Evolutionary conservation across 345 rosid species (phyloP), one percentile per base, ranked within the genome.

Genomic region (Lepidium aucheri): DNA sequence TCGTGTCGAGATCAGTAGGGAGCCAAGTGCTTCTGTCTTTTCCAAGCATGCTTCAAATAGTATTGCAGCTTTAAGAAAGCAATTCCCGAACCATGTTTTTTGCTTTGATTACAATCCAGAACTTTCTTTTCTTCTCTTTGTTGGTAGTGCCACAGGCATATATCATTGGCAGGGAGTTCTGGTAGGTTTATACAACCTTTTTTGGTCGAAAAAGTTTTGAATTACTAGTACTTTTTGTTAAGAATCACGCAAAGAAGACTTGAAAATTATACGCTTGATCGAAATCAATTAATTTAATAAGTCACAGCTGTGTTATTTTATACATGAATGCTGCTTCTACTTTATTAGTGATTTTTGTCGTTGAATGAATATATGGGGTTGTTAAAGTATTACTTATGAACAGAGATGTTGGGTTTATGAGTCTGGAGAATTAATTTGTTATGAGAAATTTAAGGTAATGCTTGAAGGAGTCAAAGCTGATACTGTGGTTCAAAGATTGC

Each of bases 381-480:
- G 54, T 14, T 53, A 16, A 57, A 50, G 32, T 42, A 33, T 57
- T 42, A 47, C 36, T 4, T 17, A 15, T 55, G 57, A 28, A 28
- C 10, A 68, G 24, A 46, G 35, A 50, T 63, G 58, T 45, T 26
- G 8, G 38, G 39, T 24, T 40, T 54, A 36, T 34, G 17, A 36
- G 4, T 53, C 49, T 38, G 50, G 32, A 39, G 53, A 42, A 60
- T 24, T 67, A 64, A 50, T 58, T 61, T 67, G 44, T 16, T 3
- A 85, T 74, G 95, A 86, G 56, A 94, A 86, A 77, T 90, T 90
- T 77, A 81, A 77, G 65, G 63, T 80, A 77, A 85, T 90, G 86
- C 88, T 94, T 63, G 84, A 82, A 68, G 87, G 82, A 58, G 82
- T 78, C 53, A 82, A 81, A 60, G 84, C 70, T 51, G 89, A 85